Evolutionary conservation across 2,329 filamentous ascomycete species (phyloP), one percentile per base, ranked within the genome.

Genomic region (Cladosporium sp.): DNA sequence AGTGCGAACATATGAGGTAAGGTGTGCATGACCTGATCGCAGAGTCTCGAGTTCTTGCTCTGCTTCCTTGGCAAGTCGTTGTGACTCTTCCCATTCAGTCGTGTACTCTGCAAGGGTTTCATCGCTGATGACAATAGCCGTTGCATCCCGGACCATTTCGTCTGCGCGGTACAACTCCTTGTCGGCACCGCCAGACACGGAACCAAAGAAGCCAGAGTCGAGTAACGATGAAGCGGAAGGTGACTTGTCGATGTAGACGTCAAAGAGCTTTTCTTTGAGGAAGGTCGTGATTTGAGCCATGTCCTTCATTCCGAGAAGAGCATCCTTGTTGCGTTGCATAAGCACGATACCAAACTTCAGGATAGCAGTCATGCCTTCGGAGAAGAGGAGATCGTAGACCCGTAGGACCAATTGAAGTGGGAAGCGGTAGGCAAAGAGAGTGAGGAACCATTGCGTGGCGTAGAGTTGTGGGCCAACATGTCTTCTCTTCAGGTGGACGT

Each of bases 381-480:
- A 95, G 21, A 99, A 84, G 61, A 99, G 95, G 65, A 99, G 82
- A 76, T 99, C 95, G 79, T 98, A 99, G 60, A 99, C 96, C 36
- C 95, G 91, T 66, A 99, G 88, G 7, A 99, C 95, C 11, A 99
- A 87, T 76, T 99, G 95, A 8, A 99, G 85, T 10, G 95, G 95
- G 78, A 99, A 99, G 51, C 96, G 91, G 78, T 99, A 99, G 36
- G 94, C 93, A 76, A 99, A 99, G n/a, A 99, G 85, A 0, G 95
- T 99, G 59, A 99, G 85, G 80, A 99, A 99, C 95, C 95, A 99
- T 78, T 99, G 95, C 0, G 95, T 99, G 54, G 95, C 95, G 76
- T 99, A 99, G 10, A 99, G 85, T 75, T 97, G 92, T 0, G 95
- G 91, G 10, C 91, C 91, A 64, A 99, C 95, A 70, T 92, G 90